phyloP scores from a whole-genome alignment of 805 yeast species.

The Candida schatavii region DNA sequence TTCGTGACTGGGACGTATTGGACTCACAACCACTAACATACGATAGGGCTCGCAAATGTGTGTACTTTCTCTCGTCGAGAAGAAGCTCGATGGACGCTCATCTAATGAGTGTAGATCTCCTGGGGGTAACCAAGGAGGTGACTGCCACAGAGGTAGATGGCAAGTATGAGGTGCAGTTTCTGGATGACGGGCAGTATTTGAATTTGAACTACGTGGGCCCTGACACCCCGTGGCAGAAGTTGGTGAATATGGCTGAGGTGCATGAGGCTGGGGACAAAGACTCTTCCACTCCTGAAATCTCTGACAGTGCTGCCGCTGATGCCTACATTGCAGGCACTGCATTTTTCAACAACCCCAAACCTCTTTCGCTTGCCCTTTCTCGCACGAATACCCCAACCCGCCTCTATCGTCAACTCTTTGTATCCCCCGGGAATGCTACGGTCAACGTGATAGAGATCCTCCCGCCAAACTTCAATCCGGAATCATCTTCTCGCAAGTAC shows the following conservation, averaged over 20 bases:
- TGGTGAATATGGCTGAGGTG: slow-evolving; percentile 42
- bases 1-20: slow-evolving; percentile 71
- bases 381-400: slow-evolving; percentile 51
- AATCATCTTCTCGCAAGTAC: slow-evolving; percentile 33
- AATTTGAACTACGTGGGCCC: slow-evolving; percentile 75
- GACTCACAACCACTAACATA: slow-evolving; percentile 56
- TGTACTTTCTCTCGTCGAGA: slow-evolving; percentile 68
- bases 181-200: slow-evolving; percentile 69
- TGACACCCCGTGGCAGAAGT: slow-evolving; percentile 69
- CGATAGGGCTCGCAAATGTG: slow-evolving; percentile 38
- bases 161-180: slow-evolving; percentile 64
- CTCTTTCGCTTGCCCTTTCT: slow-evolving; percentile 16
- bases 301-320: slow-evolving; percentile 6
- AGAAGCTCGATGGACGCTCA: slow-evolving; percentile 81
- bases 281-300: slow-evolving; percentile 4
- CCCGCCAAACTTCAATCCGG: slow-evolving; percentile 54
- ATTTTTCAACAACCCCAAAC: slow-evolving; percentile 17
- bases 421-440: slow-evolving; percentile 27
- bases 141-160: slow-evolving; percentile 57
- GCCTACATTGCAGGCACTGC: slow-evolving; percentile 12
- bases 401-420: slow-evolving; percentile 29
- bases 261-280: slow-evolving; percentile 11
- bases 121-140: slow-evolving; percentile 38
- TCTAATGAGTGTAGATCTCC: slow-evolving; percentile 61
- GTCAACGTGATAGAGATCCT: slow-evolving; percentile 57